phyloP scores from a whole-genome alignment of 257 asterid genomes.

The Gardenia jasminoides region DNA sequence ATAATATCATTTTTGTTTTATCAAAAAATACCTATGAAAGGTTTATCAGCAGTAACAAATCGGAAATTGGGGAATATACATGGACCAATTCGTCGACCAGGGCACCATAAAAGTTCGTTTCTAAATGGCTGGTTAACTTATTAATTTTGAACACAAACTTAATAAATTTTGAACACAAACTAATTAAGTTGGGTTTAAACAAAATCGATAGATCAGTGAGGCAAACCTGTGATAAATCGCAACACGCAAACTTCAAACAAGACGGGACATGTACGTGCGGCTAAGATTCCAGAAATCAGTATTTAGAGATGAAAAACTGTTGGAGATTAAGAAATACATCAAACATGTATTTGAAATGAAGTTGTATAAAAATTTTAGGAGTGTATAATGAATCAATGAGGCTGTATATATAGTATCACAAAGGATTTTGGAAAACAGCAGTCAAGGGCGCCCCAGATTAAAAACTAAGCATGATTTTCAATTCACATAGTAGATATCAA shows the following conservation, averaged over 20 bases:
- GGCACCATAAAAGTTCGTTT: neutral
- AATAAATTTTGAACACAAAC: too few species aligned
- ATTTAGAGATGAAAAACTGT: too few species aligned
- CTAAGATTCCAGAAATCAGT: neutral
- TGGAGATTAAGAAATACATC: neutral
- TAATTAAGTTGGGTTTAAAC: too few species aligned
- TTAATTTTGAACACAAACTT: too few species aligned
- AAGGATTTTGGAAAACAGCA: neutral
- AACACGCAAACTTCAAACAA: neutral
- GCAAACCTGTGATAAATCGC: too few species aligned
- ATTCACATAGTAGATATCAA: neutral
- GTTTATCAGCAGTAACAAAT: too few species aligned
- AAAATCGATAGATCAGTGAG: too few species aligned
- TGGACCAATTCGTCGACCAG: neutral
- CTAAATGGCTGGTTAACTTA: neutral
- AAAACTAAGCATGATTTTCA: too few species aligned
- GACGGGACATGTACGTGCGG: neutral
- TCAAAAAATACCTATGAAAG: too few species aligned
- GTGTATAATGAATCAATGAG: neutral
- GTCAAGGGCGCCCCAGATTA: neutral
- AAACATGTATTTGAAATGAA: too few species aligned
- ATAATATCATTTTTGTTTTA: too few species aligned
- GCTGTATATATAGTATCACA: neutral
- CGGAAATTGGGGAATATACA: neutral
- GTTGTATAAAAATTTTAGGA: neutral